Evolutionary conservation across 2,329 filamentous ascomycete genomes (phyloP).

Genomic region (Aspergillus niger): DNA sequence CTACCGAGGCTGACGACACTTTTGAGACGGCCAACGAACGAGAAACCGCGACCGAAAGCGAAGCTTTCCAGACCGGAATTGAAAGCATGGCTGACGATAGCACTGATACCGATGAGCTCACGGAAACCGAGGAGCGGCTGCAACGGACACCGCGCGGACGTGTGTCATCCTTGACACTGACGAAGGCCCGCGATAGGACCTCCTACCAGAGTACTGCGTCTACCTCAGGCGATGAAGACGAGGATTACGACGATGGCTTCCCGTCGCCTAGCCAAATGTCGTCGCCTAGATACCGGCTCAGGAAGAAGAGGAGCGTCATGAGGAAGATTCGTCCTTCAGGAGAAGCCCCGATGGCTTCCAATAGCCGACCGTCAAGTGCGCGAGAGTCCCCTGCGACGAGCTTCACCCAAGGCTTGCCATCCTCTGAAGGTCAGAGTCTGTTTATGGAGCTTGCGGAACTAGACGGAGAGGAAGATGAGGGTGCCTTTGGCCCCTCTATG

Average conservation of each 20-base stretch:
- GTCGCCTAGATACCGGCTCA: slow-evolving; percentile 70
- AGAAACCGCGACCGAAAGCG: slow-evolving; percentile 75
- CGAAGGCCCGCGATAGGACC: slow-evolving; percentile 58
- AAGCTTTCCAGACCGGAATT: slow-evolving; percentile 91
- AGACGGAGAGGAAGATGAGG: slow-evolving; percentile 65
- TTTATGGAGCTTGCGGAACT: slow-evolving; percentile 88
- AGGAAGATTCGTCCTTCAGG: slow-evolving; percentile 58
- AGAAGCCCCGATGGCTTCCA: slow-evolving; percentile 45
- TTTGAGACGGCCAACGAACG: slow-evolving; percentile 79
- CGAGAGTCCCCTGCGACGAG: slow-evolving; percentile 58
- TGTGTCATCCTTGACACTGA: slow-evolving; percentile 41
- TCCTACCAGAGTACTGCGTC: slow-evolving; percentile 88
- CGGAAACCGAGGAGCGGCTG: slow-evolving; percentile 73
- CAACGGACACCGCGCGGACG: slow-evolving; percentile 42
- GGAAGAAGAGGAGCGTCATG: slow-evolving; percentile 65
- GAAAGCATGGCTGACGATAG: slow-evolving; percentile 72
- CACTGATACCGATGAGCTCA: slow-evolving; percentile 68
- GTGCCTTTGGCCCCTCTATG: slow-evolving; percentile 56
- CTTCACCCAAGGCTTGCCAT: slow-evolving; percentile 49
- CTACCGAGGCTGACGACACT: slow-evolving; percentile 70
- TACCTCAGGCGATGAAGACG: slow-evolving; percentile 75
- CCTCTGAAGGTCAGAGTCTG: slow-evolving; percentile 71
- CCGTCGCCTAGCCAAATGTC: slow-evolving; percentile 66
- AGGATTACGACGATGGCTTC: slow-evolving; percentile 62
- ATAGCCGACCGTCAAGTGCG: slow-evolving; percentile 41